Conservation (phyloP, 2,329 filamentous ascomycete species). For the Penicillium sp. region DNA sequence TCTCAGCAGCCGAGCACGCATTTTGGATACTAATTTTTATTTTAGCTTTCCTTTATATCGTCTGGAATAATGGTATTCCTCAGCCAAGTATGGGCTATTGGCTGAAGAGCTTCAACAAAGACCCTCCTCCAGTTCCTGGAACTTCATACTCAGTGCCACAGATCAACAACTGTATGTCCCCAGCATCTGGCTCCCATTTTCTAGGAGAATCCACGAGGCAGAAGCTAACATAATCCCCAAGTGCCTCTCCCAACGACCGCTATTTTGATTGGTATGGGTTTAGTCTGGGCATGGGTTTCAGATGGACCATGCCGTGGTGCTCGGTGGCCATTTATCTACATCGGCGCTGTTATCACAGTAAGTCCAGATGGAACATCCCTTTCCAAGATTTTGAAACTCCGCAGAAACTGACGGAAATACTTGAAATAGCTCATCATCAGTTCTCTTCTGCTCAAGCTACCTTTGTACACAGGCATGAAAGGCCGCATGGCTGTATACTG, state of each 20-base stretch:
- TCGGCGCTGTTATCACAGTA: constrained; percentile 39
- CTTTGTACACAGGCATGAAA: constrained; percentile 38
- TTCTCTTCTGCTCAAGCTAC: constrained; percentile 37
- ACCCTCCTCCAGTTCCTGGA: constrained; percentile 39
- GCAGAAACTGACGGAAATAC: not conserved
- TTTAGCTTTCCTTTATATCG: constrained; percentile 35
- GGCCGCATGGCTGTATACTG: constrained; percentile 43
- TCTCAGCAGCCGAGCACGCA: not conserved
- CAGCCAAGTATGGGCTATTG: constrained; percentile 46
- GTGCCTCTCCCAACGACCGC: constrained; percentile 34
- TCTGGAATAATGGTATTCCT: constrained; percentile 42
- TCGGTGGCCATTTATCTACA: constrained; percentile 44
- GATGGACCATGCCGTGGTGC: constrained; percentile 36
- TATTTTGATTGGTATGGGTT: constrained; percentile 38
- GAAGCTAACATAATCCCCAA: not conserved
- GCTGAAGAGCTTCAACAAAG: constrained; percentile 44
- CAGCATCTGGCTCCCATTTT: not conserved
- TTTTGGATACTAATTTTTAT: not conserved
- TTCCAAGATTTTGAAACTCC: too few species aligned
- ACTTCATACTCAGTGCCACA: constrained; percentile 32
- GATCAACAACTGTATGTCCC: constrained; percentile 38
- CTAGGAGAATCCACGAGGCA: constrained; percentile 8
- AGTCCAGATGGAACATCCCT: constrained; percentile 6
- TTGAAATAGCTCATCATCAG: constrained; percentile 31
- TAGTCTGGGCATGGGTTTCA: constrained; percentile 42